Conservation (phyloP, 2,329 filamentous ascomycete species). For the Exophiala bonariae region DNA sequence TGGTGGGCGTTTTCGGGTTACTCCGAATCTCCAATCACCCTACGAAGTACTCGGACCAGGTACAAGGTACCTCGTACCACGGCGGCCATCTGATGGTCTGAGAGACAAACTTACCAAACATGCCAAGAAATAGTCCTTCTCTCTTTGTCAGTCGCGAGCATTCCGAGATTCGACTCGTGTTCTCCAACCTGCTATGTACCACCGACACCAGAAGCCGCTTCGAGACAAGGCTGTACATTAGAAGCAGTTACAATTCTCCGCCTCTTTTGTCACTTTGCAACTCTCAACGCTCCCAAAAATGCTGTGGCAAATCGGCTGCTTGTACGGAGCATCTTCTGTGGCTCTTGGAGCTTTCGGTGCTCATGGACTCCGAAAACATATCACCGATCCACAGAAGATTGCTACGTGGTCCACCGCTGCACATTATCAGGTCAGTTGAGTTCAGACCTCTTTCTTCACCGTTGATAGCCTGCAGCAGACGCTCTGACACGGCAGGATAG, state of each 20-base stretch:
- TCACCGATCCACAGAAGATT: constrained; percentile 59
- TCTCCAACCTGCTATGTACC: too few relatives aligned
- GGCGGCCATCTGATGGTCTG: too few relatives aligned
- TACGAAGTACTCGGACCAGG: too few relatives aligned
- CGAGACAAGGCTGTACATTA: too few relatives aligned
- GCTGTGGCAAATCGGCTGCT: constrained; percentile 63
- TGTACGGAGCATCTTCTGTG: constrained; percentile 64
- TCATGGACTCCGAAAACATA: constrained; percentile 63
- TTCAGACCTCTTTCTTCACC: not conserved
- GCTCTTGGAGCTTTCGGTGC: constrained; percentile 67
- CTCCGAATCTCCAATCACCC: too few relatives aligned
- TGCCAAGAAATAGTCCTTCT: too few relatives aligned
- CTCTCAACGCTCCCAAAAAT: not conserved
- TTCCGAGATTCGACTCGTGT: too few relatives aligned
- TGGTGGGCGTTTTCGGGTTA: too few relatives aligned
- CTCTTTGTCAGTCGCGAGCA: too few relatives aligned
- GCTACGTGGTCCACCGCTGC: constrained; percentile 65
- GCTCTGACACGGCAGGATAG: constrained; percentile 37
- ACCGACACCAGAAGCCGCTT: too few relatives aligned
- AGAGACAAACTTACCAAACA: too few relatives aligned
- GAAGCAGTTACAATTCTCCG: not conserved
- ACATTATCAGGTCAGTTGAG: constrained; percentile 65
- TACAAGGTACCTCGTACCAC: too few relatives aligned
- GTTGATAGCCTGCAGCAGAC: not conserved
- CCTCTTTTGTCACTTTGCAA: not conserved